Evolutionary conservation across 2,329 filamentous ascomycete genomes (phyloP).

Genomic region (Cladosporium sp.): DNA sequence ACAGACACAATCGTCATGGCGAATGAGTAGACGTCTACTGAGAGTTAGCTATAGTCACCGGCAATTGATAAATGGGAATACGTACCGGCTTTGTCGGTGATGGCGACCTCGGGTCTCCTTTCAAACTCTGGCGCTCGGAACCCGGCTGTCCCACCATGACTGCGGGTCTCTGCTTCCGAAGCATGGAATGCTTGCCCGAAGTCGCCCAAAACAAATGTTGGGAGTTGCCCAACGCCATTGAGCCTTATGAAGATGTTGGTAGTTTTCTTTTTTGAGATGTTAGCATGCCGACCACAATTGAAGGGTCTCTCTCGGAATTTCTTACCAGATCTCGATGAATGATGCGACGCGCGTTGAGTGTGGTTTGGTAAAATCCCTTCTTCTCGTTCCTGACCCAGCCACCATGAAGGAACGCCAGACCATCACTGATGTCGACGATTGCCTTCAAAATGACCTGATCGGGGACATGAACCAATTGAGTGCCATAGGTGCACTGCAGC

Average conservation of each 20-base stretch:
- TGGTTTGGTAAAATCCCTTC: background rate
- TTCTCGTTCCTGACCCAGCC: constrained; percentile 20
- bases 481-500: constrained; percentile 19
- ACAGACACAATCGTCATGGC: constrained; percentile 23
- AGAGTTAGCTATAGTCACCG: background rate
- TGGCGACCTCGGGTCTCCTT: constrained; percentile 6
- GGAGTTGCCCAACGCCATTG: constrained; percentile 12
- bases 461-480: constrained; percentile 1
- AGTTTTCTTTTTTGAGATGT: constrained; percentile 14
- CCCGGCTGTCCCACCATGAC: background rate
- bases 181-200: constrained; percentile 24
- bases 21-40: constrained; percentile 29
- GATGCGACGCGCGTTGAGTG: constrained; percentile 16
- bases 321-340: constrained; percentile 27
- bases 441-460: constrained; percentile 27
- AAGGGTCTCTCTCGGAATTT: background rate
- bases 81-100: background rate
- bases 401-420: constrained; percentile 30
- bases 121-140: constrained; percentile 7
- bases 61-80: background rate
- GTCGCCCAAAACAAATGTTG: constrained; percentile 28
- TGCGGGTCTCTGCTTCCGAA: background rate
- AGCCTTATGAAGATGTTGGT: constrained; percentile 28
- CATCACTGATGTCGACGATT: constrained; percentile 27
- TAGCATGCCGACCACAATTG: background rate